Base-by-base conservation (phyloP, 2,329 filamentous ascomycete species). In the Talaromyces sp. region DNA sequence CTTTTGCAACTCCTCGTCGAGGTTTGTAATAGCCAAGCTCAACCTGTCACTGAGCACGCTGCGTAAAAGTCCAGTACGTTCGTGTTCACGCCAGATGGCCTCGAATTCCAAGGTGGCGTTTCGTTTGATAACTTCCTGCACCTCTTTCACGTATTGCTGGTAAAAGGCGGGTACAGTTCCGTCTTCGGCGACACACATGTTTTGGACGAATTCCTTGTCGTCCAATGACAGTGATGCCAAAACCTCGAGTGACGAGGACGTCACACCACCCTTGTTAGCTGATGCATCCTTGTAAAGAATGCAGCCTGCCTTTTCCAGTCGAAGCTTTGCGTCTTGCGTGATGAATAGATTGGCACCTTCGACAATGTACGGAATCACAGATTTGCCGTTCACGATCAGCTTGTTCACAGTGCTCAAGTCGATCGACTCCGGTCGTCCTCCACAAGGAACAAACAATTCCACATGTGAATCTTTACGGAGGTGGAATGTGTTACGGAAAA, bases 331-430 rank as follows among this genome's bases (percentile, higher is more conserved):
- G 73, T 99, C 95, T 79, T 99, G 95, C 0, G 95, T 97, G 80
- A 99, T 96, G 86, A 99, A 99, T 63, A 99, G 84, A 78, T 98
- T 99, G 78, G 95, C 95, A 62, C 95, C 95, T 81, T 99, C 95
- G 52, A 99, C 94, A 62, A 99, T 95, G 81, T 96, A 99, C 0
- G 94, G 93, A 67, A 99, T 90, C 11, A 85, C 87, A 24, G 86
- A 85, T 82, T 96, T 97, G 80, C 93, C 93, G 68, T 97, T 88
- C 75, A 90, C 88, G 78, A 99, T 98, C 68, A 99, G 86, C 77
- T 90, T 92, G 79, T 86, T 89, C 67, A 93, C 94, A 8, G 90
- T 92, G 64, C 91, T 90, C 65, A 98, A 87, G 76, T 99, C 94
- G 70, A 99, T 97, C 1, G 94, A 97, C 79, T 98, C 95, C 1